Conservation (phyloP, 805 yeast species). For the Maudiozyma barnettii region DNA sequence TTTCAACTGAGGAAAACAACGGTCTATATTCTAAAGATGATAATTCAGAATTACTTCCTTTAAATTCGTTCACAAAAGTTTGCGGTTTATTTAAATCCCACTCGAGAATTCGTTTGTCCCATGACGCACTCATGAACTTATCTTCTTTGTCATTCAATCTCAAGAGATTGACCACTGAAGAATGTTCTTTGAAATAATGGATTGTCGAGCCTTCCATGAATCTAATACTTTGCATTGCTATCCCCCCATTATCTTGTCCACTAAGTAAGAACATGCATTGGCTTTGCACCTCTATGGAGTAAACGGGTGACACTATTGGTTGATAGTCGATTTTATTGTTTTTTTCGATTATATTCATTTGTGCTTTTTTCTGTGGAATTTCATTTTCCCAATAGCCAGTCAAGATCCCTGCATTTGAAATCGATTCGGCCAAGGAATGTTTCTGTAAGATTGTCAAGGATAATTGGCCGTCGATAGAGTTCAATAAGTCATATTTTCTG, state of each 20-base stretch:
- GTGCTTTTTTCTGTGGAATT: conserved; percentile 54
- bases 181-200: conserved; percentile 62
- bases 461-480: conserved; percentile 76
- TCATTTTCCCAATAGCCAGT: conserved; percentile 93
- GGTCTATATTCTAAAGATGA: conserved; percentile 70
- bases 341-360: conserved; percentile 22
- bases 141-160: conserved; percentile 53
- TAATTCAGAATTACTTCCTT: conserved; percentile 65
- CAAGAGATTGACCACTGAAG: conserved; percentile 64
- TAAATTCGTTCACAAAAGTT: conserved; percentile 35
- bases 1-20: conserved; percentile 36
- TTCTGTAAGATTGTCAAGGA: conserved; percentile 86
- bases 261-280: conserved; percentile 77
- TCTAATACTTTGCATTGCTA: conserved; percentile 71
- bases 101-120: conserved; percentile 73
- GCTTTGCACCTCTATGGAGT: conserved; percentile 73
- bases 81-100: conserved; percentile 83
- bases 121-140: conserved; percentile 67
- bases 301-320: conserved; percentile 73
- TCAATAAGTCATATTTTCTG: conserved; percentile 77
- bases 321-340: conserved; percentile 32
- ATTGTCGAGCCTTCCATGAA: conserved; percentile 74
- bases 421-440: conserved; percentile 79
- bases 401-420: conserved; percentile 75
- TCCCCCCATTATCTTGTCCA: conserved; percentile 80